A percentile compares a stretch with the other conserved stretches of the same genome.
Conservation (phyloP, 345 rosid genomes). For the Populus euphratica region DNA sequence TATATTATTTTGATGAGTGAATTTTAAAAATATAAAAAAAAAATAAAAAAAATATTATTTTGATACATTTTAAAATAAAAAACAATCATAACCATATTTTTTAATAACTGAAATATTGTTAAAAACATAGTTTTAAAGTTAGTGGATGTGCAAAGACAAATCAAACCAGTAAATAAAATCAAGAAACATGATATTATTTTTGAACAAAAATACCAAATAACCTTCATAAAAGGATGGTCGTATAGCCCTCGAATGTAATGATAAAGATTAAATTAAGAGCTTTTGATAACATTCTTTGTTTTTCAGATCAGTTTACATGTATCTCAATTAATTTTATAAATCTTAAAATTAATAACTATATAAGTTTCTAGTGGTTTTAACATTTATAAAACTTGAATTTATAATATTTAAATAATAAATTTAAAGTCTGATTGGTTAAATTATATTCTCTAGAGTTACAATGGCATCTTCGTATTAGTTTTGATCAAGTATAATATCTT, state of each 20-base stretch:
- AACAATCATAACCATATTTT: too few species aligned
- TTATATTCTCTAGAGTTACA: accelerated
- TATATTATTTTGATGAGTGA: too few species aligned
- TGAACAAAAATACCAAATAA: too few species aligned
- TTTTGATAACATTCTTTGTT: too few species aligned
- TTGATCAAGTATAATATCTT: too few species aligned
- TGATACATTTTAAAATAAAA: too few species aligned
- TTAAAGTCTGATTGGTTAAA: accelerated
- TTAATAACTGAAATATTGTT: neutral
- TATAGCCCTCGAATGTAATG: too few species aligned
- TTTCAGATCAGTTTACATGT: accelerated
- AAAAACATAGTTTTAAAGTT: accelerated
- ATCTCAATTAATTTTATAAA: accelerated
- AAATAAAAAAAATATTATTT: too few species aligned
- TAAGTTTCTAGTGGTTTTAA: accelerated
- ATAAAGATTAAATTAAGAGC: too few species aligned
- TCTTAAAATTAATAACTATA: accelerated
- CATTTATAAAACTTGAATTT: accelerated
- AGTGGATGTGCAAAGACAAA: neutral
- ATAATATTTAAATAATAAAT: accelerated
- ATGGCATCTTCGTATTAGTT: too few species aligned
- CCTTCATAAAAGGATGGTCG: too few species aligned
- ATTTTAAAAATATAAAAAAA: too few species aligned
- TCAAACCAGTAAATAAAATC: neutral
- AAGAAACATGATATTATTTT: neutral